phyloP scores from a whole-genome alignment of 164 flowering plant species.

The Liriodendron chinense region DNA sequence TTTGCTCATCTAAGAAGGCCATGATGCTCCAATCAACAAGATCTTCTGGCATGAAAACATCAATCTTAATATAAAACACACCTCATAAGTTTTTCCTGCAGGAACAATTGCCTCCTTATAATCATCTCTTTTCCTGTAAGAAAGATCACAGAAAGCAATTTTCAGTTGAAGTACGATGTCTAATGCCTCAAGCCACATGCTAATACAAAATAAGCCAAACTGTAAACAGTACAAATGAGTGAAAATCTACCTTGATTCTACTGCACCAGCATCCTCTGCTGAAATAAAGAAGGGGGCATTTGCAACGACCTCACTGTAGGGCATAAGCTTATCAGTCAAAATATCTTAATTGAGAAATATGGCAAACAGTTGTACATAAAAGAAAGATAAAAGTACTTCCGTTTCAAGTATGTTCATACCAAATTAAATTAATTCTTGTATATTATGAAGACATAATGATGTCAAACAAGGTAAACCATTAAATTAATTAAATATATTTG shows the following conservation, averaged over 20 bases:
- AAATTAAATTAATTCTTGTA: too few relatives aligned
- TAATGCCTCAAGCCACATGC: background rate
- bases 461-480: too few relatives aligned
- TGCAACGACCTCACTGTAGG: slow-evolving; percentile 74
- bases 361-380: background rate
- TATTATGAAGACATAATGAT: too few relatives aligned
- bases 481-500: too few relatives aligned
- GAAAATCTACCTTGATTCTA: slow-evolving; percentile 46
- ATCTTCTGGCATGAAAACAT: background rate
- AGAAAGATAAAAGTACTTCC: background rate
- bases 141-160: background rate
- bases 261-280: slow-evolving; percentile 73
- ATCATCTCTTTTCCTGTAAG: slow-evolving; percentile 61
- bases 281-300: slow-evolving; percentile 93
- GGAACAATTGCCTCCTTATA: slow-evolving; percentile 68
- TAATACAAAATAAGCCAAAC: background rate
- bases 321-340: background rate
- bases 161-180: background rate
- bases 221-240: background rate
- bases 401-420: background rate
- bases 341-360: background rate
- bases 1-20: too few relatives aligned
- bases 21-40: too few relatives aligned
- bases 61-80: slow-evolving; percentile 23
- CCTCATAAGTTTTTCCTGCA: slow-evolving; percentile 87